These are phyloP conservation scores for Phytophthora pinifolia DNA, from an alignment of 352 stramenopile genomes.

Conservation along the genomic window DNA sequence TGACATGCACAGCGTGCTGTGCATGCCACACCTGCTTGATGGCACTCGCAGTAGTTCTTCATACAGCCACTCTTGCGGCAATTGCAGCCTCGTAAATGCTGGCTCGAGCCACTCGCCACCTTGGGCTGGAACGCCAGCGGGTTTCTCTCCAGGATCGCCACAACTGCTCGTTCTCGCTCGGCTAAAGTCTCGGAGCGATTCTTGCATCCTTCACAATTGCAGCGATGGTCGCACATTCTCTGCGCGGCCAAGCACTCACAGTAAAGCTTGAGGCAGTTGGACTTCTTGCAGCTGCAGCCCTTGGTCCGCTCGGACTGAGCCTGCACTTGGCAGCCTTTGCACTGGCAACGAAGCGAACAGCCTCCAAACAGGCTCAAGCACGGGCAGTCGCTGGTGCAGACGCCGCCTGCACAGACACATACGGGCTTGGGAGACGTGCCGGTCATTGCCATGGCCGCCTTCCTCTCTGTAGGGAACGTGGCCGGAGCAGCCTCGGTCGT, in stretches of 20 bases:
- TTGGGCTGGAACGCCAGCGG: conserved; percentile 95
- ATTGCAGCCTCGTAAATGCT: conserved; percentile 94
- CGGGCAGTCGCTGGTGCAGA: conserved; percentile 44
- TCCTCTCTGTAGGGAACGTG: conserved; percentile 22
- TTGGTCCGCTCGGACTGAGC: conserved; percentile 45
- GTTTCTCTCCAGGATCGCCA: conserved; percentile 91
- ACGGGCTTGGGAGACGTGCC: conserved; percentile 12
- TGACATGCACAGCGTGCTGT: conserved; percentile 83
- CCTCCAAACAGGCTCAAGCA: conserved; percentile 44
- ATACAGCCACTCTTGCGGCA: conserved; percentile 95
- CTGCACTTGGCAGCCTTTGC: conserved; percentile 44
- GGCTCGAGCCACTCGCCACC: conserved; percentile 74
- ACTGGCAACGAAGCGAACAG: conserved; percentile 39
- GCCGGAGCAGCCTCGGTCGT: background rate
- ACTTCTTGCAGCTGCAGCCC: conserved; percentile 97
- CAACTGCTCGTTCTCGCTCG: conserved; percentile 80
- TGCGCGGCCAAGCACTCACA: conserved; percentile 82
- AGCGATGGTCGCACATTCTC: conserved; percentile 66
- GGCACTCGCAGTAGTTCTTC: conserved; percentile 99
- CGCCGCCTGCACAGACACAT: conserved; percentile 41
- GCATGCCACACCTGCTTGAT: conserved; percentile 88
- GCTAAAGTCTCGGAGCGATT: conserved; percentile 55
- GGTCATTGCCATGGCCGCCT: conserved; percentile 23
- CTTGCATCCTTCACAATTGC: conserved; percentile 85
- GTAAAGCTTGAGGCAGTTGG: conserved; percentile 96